phyloP scores from a whole-genome alignment of 371 early-diverging fungal species.

The Mortierella polycephala region DNA sequence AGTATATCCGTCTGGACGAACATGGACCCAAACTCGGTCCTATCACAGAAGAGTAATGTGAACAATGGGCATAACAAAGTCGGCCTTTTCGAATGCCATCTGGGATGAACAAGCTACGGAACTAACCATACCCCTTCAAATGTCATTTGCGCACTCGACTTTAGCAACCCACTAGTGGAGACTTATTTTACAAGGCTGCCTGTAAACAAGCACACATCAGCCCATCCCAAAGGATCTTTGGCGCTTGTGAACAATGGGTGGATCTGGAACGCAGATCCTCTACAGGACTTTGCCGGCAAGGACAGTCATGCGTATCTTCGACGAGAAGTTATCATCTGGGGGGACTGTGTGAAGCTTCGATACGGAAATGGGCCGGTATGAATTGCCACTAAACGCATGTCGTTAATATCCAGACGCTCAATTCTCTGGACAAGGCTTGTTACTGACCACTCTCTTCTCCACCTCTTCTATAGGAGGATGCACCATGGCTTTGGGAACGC shows the following conservation, averaged over 20 bases:
- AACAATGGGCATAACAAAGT: background rate
- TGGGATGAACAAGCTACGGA: background rate
- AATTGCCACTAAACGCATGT: too few species aligned
- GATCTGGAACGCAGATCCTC: conserved; percentile 98
- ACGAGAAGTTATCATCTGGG: conserved; percentile 97
- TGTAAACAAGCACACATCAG: conserved; percentile 51
- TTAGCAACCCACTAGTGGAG: conserved; percentile 84
- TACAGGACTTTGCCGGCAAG: conserved; percentile 91
- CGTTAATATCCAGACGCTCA: too few species aligned
- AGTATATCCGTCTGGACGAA: conserved; percentile 86
- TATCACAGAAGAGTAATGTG: conserved; percentile 61
- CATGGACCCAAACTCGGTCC: conserved; percentile 70
- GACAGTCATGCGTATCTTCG: conserved; percentile 88
- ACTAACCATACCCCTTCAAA: too few species aligned
- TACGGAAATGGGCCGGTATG: conserved; percentile 83
- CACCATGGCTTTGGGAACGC: conserved; percentile 96
- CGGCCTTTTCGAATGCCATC: background rate
- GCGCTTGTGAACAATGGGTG: conserved; percentile 96
- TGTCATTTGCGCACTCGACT: too few species aligned
- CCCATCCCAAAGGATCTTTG: conserved; percentile 67
- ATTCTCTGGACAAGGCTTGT: background rate
- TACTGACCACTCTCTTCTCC: background rate
- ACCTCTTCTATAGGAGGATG: conserved; percentile 74
- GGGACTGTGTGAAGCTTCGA: conserved; percentile 97
- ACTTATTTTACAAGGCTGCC: conserved; percentile 90